phyloP scores from a whole-genome alignment of 2,329 filamentous ascomycete species.

The Cadophora malorum region DNA sequence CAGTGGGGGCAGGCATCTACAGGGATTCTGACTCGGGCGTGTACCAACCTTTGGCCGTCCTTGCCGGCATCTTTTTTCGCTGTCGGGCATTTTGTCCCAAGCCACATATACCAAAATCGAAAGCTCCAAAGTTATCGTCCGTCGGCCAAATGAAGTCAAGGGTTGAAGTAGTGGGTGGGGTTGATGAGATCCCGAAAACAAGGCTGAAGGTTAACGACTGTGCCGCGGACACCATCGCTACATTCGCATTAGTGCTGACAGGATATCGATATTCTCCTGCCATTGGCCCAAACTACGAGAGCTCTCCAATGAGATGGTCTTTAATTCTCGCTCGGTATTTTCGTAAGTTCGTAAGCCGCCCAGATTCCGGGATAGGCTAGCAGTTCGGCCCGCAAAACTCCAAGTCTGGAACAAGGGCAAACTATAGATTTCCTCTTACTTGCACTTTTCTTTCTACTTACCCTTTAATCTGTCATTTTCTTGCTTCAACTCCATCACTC shows the following conservation, averaged over 20 bases:
- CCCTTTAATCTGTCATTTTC: no score
- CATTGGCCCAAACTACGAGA: background rate
- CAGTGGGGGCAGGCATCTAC: no score
- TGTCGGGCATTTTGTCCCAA: background rate
- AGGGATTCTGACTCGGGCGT: background rate
- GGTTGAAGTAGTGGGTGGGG: background rate
- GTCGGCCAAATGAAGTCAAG: background rate
- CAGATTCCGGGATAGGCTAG: no score
- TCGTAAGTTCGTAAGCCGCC: no score
- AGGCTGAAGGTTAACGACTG: background rate
- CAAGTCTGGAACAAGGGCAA: no score
- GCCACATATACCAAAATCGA: background rate
- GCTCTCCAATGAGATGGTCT: background rate
- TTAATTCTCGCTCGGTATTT: background rate
- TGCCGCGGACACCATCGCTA: background rate
- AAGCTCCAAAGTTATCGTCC: background rate
- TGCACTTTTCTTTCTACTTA: no score
- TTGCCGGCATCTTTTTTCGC: background rate
- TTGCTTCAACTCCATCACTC: no score
- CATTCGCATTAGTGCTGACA: background rate
- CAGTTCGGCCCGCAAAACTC: no score
- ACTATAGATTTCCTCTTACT: no score
- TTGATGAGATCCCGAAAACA: background rate
- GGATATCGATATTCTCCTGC: background rate
- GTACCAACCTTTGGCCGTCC: constrained; percentile 14